Base-by-base conservation (phyloP, 2,329 filamentous ascomycete species). In the Penicillium capsulatum region DNA sequence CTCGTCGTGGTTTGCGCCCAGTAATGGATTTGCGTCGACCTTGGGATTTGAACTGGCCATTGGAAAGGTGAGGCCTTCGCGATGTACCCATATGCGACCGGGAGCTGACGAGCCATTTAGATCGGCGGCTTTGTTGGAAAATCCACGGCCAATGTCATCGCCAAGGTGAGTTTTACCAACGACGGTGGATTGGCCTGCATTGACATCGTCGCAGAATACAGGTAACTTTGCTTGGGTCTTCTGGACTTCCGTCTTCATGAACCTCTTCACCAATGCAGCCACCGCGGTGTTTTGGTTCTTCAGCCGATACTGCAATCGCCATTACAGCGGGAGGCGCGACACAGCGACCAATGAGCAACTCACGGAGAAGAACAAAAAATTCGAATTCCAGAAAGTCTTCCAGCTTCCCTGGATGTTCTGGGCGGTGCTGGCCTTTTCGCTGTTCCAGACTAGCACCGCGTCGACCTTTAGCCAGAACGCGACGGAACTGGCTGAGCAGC, bases 221-320 rank as follows among this genome's bases (percentile, higher is more conserved):
- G 76, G 77, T 0, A 69, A 81, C 50, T 82, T 82, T 31, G 72
- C 72, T 36, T 81, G 77, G 76, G 75, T 76, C 0, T 81, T 74
- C 51, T 81, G 79, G 79, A 73, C 73, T 7, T 70, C 86, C 0
- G 77, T 82, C 0, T 76, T 79, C 50, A 81, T 81, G 74, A 80
- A 81, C 42, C 41, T 82, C 2, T 81, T 82, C 45, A 81, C 78
- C 7, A 81, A 82, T 38, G 53, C 71, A 0, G 67, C 71, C 1
- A 80, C 77, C 0, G 36, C 69, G 0, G 58, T 66, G 7, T 81
- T 81, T 55, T 80, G 70, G 62, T 69, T 70, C 48, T 81, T 81
- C 52, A 78, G 70, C 0, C 65, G 66, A 7, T 74, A 72, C 57
- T 72, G 70, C 27, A 68, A 73, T 20, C 65, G 65, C 16, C 66